These are phyloP conservation scores for Phaeosphaeriaceae sp. DNA, from an alignment of 2,329 filamentous ascomycete genomes.

Conservation along the genomic window DNA sequence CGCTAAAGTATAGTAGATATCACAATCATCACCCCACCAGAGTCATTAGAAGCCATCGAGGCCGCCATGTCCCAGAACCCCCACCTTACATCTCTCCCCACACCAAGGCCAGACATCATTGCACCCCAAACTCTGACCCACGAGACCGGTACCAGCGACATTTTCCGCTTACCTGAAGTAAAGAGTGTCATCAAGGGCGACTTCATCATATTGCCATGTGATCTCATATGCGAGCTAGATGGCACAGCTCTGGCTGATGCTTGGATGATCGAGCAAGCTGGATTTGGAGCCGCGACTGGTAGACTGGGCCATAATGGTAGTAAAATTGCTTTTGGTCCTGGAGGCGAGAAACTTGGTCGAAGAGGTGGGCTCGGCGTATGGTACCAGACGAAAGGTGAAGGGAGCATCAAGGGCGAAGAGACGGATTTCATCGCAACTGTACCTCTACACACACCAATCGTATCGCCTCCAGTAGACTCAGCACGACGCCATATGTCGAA, in stretches of 20 bases:
- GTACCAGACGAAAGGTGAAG: conserved; percentile 83
- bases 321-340: conserved; percentile 56
- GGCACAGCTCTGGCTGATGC: conserved; percentile 84
- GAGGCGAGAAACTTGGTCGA: conserved; percentile 63
- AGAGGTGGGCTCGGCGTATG: conserved; percentile 87
- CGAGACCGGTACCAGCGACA: conserved; percentile 87
- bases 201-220: conserved; percentile 90
- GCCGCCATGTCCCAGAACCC: conserved; percentile 77
- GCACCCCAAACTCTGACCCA: conserved; percentile 78
- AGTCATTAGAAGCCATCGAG: conserved; percentile 69
- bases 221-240: conserved; percentile 87
- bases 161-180: conserved; percentile 84
- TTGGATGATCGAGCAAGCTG: conserved; percentile 87
- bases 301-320: conserved; percentile 51
- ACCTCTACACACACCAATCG: conserved; percentile 65
- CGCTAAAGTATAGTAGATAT: conserved; percentile 50
- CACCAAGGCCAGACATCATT: conserved; percentile 75
- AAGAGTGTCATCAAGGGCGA: conserved; percentile 79
- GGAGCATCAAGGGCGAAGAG: conserved; percentile 84
- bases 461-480: conserved; percentile 67
- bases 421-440: conserved; percentile 89
- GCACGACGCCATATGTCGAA: conserved; percentile 74
- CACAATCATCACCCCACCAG: conserved; percentile 63
- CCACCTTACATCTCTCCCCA: conserved; percentile 74
- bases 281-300: conserved; percentile 66